These are phyloP conservation scores for Phytophthora kernoviae DNA, from an alignment of 352 stramenopile species.

Conservation along the genomic window DNA sequence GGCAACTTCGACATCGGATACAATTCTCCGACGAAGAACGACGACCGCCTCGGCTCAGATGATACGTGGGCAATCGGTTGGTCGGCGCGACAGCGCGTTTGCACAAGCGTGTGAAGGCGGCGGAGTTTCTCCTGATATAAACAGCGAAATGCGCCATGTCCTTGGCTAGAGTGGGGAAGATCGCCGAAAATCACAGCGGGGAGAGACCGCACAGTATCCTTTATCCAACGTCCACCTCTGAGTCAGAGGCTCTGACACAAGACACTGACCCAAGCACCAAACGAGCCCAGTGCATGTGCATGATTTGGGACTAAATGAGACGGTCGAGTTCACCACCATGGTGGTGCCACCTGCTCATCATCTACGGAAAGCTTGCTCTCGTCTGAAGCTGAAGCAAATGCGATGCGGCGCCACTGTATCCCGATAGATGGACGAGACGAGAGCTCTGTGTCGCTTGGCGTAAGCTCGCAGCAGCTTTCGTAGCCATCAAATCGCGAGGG, in stretches of 20 bases:
- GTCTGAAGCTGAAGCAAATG: neutral
- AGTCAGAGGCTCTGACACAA: neutral
- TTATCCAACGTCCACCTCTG: neutral
- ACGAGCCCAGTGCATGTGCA: neutral
- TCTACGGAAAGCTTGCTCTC: neutral
- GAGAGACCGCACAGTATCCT: neutral
- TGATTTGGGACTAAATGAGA: neutral
- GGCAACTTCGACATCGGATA: slow-evolving; percentile 3
- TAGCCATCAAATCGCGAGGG: neutral
- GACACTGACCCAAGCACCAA: neutral
- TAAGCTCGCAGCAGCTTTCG: no score
- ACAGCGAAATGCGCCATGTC: neutral
- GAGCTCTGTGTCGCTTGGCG: no score
- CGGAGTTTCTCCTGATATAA: neutral
- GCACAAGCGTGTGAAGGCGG: slow-evolving; percentile 2
- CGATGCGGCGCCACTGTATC: no score
- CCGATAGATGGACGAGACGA: no score
- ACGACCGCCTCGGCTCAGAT: neutral
- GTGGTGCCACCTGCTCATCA: neutral
- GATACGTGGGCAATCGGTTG: neutral
- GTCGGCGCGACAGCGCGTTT: neutral
- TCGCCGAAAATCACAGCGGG: neutral
- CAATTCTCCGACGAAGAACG: neutral
- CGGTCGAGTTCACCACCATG: neutral
- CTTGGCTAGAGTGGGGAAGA: neutral